Evolutionary conservation across 495 filamentous ascomycete species (phyloP), one percentile per base, ranked within the genome.

Genomic region (Penicilliopsis zonata): DNA sequence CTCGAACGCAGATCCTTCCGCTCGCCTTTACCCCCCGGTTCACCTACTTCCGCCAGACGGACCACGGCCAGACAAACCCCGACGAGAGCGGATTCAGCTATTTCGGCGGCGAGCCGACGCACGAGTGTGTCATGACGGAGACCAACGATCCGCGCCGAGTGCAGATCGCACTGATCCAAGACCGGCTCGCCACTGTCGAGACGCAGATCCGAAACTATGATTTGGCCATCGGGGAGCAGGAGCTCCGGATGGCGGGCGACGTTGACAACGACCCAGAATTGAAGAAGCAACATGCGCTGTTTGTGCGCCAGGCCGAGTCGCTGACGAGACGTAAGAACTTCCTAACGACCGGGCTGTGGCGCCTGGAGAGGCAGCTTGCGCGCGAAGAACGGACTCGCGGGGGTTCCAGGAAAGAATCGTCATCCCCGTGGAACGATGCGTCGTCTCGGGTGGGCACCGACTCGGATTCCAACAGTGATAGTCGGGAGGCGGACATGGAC

Each of bases 41-140:
- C 44, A 96, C 92, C 1, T 98, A 96, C 53, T 94, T 94, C 60
- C 76, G 90, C 13, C 84, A 96, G 50, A 98, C 90, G n/a, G 90
- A 96, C 43, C 87, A 93, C 46, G 67, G 69, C 9, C 74, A 78
- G 18, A 61, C 69, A 9, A 76, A 78, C 16, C 66, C 78, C 9
- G 80, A 85, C 45, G 65, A 78, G 12, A 72, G 76, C 33, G 68
- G 81, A 15, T 77, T 72, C 10, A 95, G 86, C 54, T 70, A 78
- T 2, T 98, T 96, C 56, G 90, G 90, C 3, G 60, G 92, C 35
- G 90, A 98, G 44, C 78, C 79, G 2, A 94, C 86, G 0, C 90
- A 98, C 60, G 73, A 81, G 40, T 98, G 92, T 53, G 79, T 90
- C 41, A 94, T 98, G 85, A 87, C 83, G 17, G 74, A 86, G 35